Evolutionary conservation across 1,284 basidiomycete species (phyloP).

Genomic region (Malassezia japonica): DNA sequence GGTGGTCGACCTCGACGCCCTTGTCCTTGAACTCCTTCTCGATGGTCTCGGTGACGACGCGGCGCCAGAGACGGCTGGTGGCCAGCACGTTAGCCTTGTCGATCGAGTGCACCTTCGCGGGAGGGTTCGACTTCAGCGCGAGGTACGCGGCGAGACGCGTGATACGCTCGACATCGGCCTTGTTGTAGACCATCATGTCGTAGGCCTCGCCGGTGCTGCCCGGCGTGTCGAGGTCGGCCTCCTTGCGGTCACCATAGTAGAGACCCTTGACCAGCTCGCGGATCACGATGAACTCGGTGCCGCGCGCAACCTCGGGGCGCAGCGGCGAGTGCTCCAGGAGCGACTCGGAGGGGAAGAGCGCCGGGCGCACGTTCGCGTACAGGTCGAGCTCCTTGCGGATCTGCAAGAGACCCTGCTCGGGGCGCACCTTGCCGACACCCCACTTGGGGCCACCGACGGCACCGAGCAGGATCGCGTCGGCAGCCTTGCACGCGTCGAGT

Average conservation of each 20-base stretch:
- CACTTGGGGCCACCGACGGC: constrained; percentile 97
- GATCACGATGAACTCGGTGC: constrained; percentile 84
- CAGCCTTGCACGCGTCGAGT: constrained; percentile 53
- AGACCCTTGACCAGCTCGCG: constrained; percentile 64
- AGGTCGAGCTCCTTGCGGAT: constrained; percentile 87
- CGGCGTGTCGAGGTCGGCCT: constrained; percentile 54
- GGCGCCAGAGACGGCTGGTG: constrained; percentile 86
- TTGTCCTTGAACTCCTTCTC: constrained; percentile 33
- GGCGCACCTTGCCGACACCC: constrained; percentile 81
- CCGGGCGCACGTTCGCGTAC: constrained; percentile 96
- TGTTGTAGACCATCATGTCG: constrained; percentile 73
- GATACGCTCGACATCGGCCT: constrained; percentile 82
- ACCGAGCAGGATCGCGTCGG: constrained; percentile 51
- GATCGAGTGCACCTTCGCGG: constrained; percentile 79
- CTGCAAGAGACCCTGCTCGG: constrained; percentile 85
- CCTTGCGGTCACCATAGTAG: constrained; percentile 84
- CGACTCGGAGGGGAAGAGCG: constrained; percentile 83
- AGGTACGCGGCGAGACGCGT: constrained; percentile 91
- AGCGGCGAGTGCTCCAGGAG: constrained; percentile 86
- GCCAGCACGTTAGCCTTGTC: constrained; percentile 99
- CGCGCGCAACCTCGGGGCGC: constrained; percentile 71
- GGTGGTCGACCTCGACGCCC: constrained; percentile 53
- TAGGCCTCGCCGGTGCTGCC: constrained; percentile 35
- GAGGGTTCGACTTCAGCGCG: constrained; percentile 69
- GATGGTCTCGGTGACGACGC: constrained; percentile 49